These are phyloP conservation scores for Allomyces macrogynus DNA, from an alignment of 192 early-diverging fungal species.

Conservation along the genomic window DNA sequence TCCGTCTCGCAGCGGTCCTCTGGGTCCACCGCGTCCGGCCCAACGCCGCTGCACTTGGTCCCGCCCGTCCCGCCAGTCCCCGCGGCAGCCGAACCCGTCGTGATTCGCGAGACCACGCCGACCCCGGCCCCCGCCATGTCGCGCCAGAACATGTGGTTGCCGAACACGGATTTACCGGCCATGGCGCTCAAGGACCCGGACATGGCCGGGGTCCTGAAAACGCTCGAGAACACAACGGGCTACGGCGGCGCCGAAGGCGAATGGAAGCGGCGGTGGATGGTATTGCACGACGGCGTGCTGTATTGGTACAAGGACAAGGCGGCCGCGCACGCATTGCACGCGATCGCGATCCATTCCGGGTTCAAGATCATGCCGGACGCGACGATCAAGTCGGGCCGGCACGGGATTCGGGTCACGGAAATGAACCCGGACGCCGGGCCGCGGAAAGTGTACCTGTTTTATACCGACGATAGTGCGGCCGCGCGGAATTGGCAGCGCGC, in stretches of 20 bases:
- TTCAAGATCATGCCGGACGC: not conserved
- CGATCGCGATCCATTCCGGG: not conserved
- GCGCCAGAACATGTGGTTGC: no score
- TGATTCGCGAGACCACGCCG: not conserved
- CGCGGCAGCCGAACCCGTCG: not conserved
- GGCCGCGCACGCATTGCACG: not conserved
- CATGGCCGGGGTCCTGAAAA: not conserved
- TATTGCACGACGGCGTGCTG: conserved; percentile 6
- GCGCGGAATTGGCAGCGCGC: not conserved
- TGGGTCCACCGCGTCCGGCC: not conserved
- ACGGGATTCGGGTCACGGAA: not conserved
- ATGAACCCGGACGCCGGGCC: not conserved
- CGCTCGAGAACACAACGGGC: not conserved
- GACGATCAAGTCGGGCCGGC: not conserved
- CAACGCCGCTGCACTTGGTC: not conserved
- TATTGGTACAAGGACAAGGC: conserved; percentile 6
- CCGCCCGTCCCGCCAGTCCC: not conserved
- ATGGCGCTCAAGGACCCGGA: not conserved
- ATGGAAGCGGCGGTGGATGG: conserved; percentile 14
- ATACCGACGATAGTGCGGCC: not conserved
- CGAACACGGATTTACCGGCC: not conserved
- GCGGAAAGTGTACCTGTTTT: not conserved
- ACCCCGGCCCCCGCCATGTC: not conserved
- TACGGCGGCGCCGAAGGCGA: not conserved
- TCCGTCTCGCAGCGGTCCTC: not conserved